Evolutionary conservation across 2,329 filamentous ascomycete genomes (phyloP), one percentile per base, ranked within the genome.

Genomic region (Talaromyces sp.): DNA sequence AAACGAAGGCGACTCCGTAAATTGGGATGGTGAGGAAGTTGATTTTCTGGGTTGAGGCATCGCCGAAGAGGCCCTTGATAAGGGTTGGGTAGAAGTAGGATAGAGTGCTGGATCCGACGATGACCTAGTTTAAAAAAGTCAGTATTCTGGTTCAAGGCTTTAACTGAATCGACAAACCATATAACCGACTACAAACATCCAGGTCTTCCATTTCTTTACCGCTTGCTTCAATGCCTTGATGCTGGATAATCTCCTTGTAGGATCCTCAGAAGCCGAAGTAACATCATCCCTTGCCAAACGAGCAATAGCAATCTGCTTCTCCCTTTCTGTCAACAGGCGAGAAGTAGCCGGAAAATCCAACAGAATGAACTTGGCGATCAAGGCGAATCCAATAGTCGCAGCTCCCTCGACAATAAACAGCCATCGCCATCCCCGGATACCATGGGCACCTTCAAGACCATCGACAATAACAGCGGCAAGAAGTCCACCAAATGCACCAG

Each of bases 361-460:
- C 17, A 61, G 9, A 6, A 61, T 45, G n/a, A 81, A 85, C 71
- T 86, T 84, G 4, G 85, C 77, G 2, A 74, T 71, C 2, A 82
- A 60, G 1, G 84, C 80, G 0, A 87, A 80, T 0, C 86, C 17
- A 15, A 71, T 64, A 1, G 73, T 72, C 1, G 63, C 61, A 37
- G 70, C 59, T n/a, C 73, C 72, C 45, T 72, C 69, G 9, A 74
- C 62, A 10, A 74, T 70, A 59, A 74, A 74, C 11, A 74, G 68
- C 73, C 72, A 74, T 54, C 71, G 67, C 73, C 73, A 74, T 33
- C 66, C 67, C 17, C 64, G 64, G 11, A 70, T 61, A 5, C 73
- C 71, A 10, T 67, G 66, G 11, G 69, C 61, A 9, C 72, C 72
- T 33, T 73, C 66, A 63, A 74, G 69, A 54, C 62, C 45, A 10